A percentile compares a stretch with the other conserved stretches of the same genome.
Evolutionary conservation across 2,329 filamentous ascomycete species (phyloP).

Genomic region (Raffaelea albimanens): DNA sequence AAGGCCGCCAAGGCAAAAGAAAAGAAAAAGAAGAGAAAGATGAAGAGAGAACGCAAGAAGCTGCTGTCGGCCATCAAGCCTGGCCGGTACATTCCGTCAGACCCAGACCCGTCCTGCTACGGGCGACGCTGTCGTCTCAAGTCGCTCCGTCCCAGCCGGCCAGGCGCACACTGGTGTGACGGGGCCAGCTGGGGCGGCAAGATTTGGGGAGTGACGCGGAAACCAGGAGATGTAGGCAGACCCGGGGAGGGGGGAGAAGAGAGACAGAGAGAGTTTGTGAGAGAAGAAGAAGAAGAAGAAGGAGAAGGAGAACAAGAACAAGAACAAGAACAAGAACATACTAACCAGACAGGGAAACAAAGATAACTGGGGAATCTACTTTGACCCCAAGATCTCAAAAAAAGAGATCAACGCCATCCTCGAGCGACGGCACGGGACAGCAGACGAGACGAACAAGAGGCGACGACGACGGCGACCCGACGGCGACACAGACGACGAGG

Average conservation of each 20-base stretch:
- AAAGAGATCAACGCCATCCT: constrained; percentile 3
- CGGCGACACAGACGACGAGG: too few relatives aligned
- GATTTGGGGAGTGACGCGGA: constrained; percentile 8
- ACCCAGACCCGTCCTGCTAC: background rate
- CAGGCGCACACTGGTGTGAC: constrained; percentile 12
- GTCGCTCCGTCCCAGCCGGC: constrained; percentile 1
- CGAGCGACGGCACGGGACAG: background rate
- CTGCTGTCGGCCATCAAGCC: too few relatives aligned
- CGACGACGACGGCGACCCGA: too few relatives aligned
- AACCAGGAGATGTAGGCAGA: background rate
- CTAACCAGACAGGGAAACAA: background rate
- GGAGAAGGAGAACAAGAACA: background rate
- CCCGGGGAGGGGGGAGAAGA: background rate
- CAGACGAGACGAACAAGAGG: background rate
- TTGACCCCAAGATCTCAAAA: constrained; percentile 7
- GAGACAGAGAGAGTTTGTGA: background rate
- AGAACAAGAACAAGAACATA: background rate
- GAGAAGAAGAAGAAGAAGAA: background rate
- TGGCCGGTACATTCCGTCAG: background rate
- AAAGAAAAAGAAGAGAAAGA: too few relatives aligned
- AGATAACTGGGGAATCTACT: constrained; percentile 8
- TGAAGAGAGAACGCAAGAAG: too few relatives aligned
- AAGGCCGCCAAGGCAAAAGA: too few relatives aligned
- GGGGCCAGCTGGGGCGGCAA: constrained; percentile 12
- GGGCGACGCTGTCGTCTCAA: background rate